These are phyloP conservation scores for Lasiosphaeris hirsuta DNA, from an alignment of 495 filamentous ascomycete genomes.

Conservation along the genomic window DNA sequence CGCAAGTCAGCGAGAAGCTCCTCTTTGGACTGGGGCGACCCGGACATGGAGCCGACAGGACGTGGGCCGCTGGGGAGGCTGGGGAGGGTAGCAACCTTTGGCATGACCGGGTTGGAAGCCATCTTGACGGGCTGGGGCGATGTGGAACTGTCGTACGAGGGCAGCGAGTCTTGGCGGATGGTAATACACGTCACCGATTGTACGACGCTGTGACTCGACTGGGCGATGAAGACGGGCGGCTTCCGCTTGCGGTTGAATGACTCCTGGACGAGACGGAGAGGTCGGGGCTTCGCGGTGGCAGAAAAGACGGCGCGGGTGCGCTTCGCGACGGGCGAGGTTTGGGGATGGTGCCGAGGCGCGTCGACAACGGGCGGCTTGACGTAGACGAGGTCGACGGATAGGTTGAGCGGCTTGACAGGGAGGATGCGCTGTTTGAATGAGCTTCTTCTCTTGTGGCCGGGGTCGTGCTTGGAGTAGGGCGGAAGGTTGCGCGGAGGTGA, in stretches of 20 bases:
- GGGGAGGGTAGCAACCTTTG: conserved; percentile 25
- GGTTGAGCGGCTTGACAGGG: conserved; percentile 11
- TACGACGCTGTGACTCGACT: conserved; percentile 23
- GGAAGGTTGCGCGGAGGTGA: conserved; percentile 12
- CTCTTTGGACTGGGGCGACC: conserved; percentile 16
- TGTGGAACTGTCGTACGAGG: no score
- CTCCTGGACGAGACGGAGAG: conserved; percentile 28
- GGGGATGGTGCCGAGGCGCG: background rate
- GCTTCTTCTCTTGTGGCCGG: background rate
- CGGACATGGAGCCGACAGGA: conserved; percentile 1
- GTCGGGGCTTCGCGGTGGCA: conserved; percentile 19
- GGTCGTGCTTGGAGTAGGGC: conserved; percentile 4
- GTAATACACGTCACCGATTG: conserved; percentile 37
- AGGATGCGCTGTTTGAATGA: conserved; percentile 9
- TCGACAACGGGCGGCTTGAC: background rate
- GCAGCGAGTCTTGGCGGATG: conserved; percentile 50
- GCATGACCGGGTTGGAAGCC: conserved; percentile 29
- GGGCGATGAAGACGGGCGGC: conserved; percentile 28
- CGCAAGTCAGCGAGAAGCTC: conserved; percentile 25
- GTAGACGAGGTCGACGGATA: background rate
- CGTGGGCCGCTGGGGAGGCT: conserved; percentile 12
- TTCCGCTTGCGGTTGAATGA: conserved; percentile 15
- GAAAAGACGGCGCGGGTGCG: conserved; percentile 18
- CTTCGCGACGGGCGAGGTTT: background rate
- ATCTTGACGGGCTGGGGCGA: conserved; percentile 21